Percentiles rank a stretch among this genome's conserved stretches.
Conservation (phyloP, 305 asterid genomes). For the Fraxinus floribunda region DNA sequence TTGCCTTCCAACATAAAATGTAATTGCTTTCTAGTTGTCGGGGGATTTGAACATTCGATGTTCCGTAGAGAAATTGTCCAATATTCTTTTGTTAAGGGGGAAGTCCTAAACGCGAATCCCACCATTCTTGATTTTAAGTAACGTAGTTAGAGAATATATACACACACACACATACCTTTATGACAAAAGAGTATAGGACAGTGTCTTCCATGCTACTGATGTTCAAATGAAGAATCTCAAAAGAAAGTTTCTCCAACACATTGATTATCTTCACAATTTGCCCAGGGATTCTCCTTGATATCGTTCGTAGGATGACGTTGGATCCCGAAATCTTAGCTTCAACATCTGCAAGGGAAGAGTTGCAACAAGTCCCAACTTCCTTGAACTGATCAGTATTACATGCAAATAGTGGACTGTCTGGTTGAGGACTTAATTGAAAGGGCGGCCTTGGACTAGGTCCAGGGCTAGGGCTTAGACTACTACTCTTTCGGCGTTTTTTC, state of each 20-base stretch:
- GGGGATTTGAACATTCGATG: too few relatives aligned
- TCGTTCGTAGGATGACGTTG: conserved; percentile 62
- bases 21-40: too few relatives aligned
- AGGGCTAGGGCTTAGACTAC: conserved; percentile 59
- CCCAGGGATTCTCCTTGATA: conserved; percentile 65
- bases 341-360: conserved; percentile 75
- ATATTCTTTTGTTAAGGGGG: too few relatives aligned
- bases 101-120: too few relatives aligned
- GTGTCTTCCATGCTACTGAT: conserved; percentile 88
- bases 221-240: conserved; percentile 80
- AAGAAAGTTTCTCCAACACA: conserved; percentile 65
- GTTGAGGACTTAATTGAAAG: conserved; percentile 46
- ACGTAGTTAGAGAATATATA: too few relatives aligned
- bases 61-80: too few relatives aligned
- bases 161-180: conserved; percentile 49
- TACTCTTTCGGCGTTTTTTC: conserved; percentile 54
- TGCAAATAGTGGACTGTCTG: conserved; percentile 35
- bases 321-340: conserved; percentile 82
- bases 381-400: conserved; percentile 37
- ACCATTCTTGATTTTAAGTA: too few relatives aligned
- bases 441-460: conserved; percentile 53
- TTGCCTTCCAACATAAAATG: too few relatives aligned
- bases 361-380: conserved; percentile 81
- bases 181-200: conserved; percentile 75
- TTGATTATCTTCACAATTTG: conserved; percentile 58